phyloP scores from a whole-genome alignment of 176 grass and related monocot genomes.

The Panicum miliaceum region DNA sequence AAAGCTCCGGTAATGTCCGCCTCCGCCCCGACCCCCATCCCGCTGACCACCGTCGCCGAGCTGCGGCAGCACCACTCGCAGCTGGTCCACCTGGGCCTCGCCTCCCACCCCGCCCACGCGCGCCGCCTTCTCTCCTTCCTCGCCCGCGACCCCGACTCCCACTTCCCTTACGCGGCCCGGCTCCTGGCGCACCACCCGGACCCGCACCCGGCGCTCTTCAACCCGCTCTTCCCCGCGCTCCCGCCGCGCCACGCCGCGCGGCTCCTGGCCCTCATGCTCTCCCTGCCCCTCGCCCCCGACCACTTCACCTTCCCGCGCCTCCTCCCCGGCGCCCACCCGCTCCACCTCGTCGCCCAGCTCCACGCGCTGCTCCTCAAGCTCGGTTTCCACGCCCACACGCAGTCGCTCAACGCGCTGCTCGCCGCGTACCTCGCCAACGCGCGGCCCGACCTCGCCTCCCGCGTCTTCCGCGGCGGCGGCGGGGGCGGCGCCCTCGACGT shows the following conservation, averaged over 20 bases:
- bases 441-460: constrained; percentile 49
- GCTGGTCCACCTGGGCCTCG: constrained; percentile 62
- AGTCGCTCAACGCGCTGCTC: constrained; percentile 71
- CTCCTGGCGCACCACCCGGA: constrained; percentile 62
- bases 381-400: constrained; percentile 56
- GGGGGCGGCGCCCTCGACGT: constrained; percentile 29
- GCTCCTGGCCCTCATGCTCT: constrained; percentile 53
- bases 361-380: constrained; percentile 79
- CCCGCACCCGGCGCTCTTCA: constrained; percentile 72
- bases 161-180: constrained; percentile 60
- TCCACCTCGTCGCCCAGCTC: constrained; percentile 58
- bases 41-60: constrained; percentile 59
- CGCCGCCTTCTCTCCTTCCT: constrained; percentile 70
- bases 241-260: constrained; percentile 40
- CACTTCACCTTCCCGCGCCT: constrained; percentile 74
- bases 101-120: constrained; percentile 44
- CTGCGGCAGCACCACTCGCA: constrained; percentile 71
- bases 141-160: constrained; percentile 45
- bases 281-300: constrained; percentile 43
- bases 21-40: constrained; percentile 9
- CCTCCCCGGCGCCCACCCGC: constrained; percentile 47
- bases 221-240: constrained; percentile 62
- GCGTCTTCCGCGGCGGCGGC: constrained; percentile 42
- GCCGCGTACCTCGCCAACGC: constrained; percentile 59
- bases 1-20: constrained; percentile 36